Evolutionary conservation across 495 filamentous ascomycete genomes (phyloP).

Genomic region (Aspergillus coremiiformis): DNA sequence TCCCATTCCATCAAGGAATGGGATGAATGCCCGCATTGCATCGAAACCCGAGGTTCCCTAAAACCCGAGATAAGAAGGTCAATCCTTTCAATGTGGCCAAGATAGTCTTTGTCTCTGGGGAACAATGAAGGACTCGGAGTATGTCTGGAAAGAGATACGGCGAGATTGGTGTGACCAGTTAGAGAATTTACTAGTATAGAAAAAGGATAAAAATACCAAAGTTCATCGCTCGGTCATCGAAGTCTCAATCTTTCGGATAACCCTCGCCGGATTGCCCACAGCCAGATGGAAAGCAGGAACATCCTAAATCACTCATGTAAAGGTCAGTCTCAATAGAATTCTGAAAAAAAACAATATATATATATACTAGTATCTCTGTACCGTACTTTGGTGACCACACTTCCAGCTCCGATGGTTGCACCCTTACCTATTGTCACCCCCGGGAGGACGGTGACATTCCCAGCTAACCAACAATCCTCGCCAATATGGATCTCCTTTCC

Average conservation of each 20-base stretch:
- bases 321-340: neutral
- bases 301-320: slow-evolving; percentile 33
- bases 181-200: neutral
- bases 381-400: slow-evolving; percentile 80
- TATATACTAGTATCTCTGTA: too few relatives aligned
- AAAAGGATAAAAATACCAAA: neutral
- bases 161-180: neutral
- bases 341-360: neutral
- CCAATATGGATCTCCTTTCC: slow-evolving; percentile 71
- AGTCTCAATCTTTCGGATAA: slow-evolving; percentile 49
- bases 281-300: slow-evolving; percentile 57
- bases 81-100: neutral
- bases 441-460: slow-evolving; percentile 64
- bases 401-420: slow-evolving; percentile 72
- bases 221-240: slow-evolving; percentile 21
- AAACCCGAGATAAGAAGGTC: too few relatives aligned
- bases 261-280: slow-evolving; percentile 59
- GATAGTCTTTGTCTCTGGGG: neutral
- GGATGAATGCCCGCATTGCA: neutral
- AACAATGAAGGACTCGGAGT: neutral
- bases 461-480: slow-evolving; percentile 87
- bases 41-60: neutral
- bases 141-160: neutral
- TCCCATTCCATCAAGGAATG: neutral
- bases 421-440: slow-evolving; percentile 79